These are phyloP conservation scores for Strombidium stylifer DNA, from an alignment of 73 alveolate genomes.

Conservation along the genomic window DNA sequence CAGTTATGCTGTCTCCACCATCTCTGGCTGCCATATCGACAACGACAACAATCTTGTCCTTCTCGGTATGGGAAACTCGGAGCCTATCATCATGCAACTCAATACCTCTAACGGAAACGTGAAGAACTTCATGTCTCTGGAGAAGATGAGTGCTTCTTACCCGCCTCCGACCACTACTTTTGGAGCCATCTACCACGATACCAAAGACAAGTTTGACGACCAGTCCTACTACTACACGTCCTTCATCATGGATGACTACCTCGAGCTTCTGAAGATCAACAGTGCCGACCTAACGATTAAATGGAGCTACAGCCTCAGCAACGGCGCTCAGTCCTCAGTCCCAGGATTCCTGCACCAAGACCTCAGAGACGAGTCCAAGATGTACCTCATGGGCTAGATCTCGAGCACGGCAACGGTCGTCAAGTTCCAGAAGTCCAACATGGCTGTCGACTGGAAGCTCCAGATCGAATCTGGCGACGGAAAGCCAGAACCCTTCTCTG, in stretches of 20 bases:
- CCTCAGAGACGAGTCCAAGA: too few relatives aligned
- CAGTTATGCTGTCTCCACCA: slow-evolving; percentile 21
- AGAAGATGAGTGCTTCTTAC: slow-evolving; percentile 5
- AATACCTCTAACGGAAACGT: slow-evolving; percentile 20
- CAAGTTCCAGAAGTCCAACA: too few relatives aligned
- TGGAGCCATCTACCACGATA: slow-evolving; percentile 15
- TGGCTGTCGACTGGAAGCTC: too few relatives aligned
- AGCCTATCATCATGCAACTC: slow-evolving; percentile 29
- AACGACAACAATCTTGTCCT: slow-evolving; percentile 8
- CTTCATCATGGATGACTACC: slow-evolving; percentile 15
- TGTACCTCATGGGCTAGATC: too few relatives aligned
- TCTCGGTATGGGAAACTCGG: slow-evolving; percentile 28
- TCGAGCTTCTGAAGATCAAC: too few relatives aligned
- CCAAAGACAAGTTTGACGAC: slow-evolving; percentile 5
- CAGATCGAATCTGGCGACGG: too few relatives aligned
- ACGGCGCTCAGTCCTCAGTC: too few relatives aligned
- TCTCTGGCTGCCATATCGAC: slow-evolving; percentile 14
- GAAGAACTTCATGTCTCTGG: slow-evolving; percentile 17
- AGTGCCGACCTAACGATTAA: too few relatives aligned
- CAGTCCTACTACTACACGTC: slow-evolving; percentile 16
- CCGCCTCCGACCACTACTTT: slow-evolving; percentile 3
- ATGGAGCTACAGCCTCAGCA: too few relatives aligned
- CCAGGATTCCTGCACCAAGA: too few relatives aligned
- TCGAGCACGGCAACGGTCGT: too few relatives aligned
- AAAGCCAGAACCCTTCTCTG: too few relatives aligned